Base-by-base conservation (phyloP, 208 protist genomes). In the Trypanosoma vivax region DNA sequence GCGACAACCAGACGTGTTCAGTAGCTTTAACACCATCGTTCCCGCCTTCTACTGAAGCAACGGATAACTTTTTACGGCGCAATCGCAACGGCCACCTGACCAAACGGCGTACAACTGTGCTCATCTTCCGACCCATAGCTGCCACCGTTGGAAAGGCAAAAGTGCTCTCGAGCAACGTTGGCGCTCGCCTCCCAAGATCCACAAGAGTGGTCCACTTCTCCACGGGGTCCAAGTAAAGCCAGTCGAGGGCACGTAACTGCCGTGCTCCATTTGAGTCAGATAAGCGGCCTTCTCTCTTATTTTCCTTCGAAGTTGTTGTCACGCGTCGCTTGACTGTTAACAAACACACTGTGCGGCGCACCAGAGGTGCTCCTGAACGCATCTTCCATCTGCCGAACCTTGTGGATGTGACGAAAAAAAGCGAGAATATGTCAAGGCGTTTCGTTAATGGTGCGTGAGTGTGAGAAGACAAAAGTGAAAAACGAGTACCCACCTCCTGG, bases 121-220 rank as follows among this genome's bases (percentile, higher is more conserved):
- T n/a, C 33, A 18, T 7, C 13, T 30, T 53, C 35, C 39, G 5
- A 33, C 29, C 33, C 0, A 2, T n/a, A n/a, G n/a, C n/a, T n/a
- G n/a, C n/a, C 27, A 38, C 37, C 29, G 10, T 30, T 40, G 27
- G 24, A 16, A 30, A 28, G 1, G 5, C 29, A 18, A 3, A 67
- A 54, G 10, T 18, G 33, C 30, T 62, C 46, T 77, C 65, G 29
- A 88, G 67, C 38, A 88, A 45, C 33, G 70, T 66, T 5, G 75
- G 72, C 0, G 59, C 63, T 5, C 74, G 68, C 5, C 82, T 69
- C 2, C 69, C 82, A 18, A 86, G 51, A 47, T 90, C 82, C 1
- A 86, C 67, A 34, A 90, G 64, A 16, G 52, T 62, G 0, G 82
- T 90, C 82, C 77, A 86, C 37, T 83, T 83, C 61, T 74, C 65